These are phyloP conservation scores for Trifolium repens DNA, from an alignment of 306 rosid genomes.

Conservation along the genomic window DNA sequence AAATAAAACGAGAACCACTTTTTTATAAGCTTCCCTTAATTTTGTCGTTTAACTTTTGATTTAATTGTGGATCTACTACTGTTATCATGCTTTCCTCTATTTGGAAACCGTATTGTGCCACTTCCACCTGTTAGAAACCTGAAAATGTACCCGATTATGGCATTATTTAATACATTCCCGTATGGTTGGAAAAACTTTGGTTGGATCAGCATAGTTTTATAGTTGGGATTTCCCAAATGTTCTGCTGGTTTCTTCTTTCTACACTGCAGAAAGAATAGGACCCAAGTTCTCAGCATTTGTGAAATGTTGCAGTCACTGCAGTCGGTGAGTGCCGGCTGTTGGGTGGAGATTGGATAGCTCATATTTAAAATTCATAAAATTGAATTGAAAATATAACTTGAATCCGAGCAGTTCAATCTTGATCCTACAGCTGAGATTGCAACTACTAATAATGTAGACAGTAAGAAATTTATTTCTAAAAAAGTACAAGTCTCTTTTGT, in stretches of 20 bases:
- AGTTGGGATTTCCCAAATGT: background rate
- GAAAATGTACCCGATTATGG: background rate
- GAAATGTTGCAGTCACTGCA: background rate
- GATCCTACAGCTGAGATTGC: conserved; percentile 5
- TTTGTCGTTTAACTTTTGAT: conserved; percentile 4
- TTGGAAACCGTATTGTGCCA: conserved; percentile 14
- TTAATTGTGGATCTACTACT: conserved; percentile 2
- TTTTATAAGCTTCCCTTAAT: conserved; percentile 10
- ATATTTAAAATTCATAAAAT: background rate
- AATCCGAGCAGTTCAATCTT: background rate
- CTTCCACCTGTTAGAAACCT: background rate
- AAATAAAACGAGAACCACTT: conserved; percentile 2
- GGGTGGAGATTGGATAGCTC: conserved; percentile 8
- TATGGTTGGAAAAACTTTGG: background rate
- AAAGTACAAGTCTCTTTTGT: conserved; percentile 22
- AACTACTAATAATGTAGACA: background rate
- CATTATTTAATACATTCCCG: background rate
- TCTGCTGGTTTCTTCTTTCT: background rate
- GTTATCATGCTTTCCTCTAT: background rate
- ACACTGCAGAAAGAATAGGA: background rate
- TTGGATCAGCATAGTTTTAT: background rate
- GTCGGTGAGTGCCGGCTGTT: background rate
- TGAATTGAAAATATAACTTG: background rate
- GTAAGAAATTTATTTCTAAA: background rate
- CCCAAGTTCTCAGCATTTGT: background rate